These are phyloP conservation scores for Lactarius hengduanensis DNA, from an alignment of 768 basidiomycete species.

Conservation along the genomic window DNA sequence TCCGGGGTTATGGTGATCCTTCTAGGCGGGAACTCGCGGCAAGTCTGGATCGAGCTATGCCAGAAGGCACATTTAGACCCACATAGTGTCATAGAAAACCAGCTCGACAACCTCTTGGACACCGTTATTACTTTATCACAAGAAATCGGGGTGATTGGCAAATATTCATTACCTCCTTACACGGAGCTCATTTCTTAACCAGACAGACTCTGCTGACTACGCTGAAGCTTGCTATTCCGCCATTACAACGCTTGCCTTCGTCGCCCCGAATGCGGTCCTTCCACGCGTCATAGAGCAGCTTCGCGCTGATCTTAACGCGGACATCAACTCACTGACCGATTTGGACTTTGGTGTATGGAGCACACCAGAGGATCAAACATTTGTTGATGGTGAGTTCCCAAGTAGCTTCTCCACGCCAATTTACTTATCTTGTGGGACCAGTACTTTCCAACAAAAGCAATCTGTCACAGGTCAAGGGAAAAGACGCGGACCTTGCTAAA, in stretches of 20 bases:
- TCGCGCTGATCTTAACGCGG: conserved; percentile 59
- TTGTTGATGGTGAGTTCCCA: conserved; percentile 61
- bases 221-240: conserved; percentile 70
- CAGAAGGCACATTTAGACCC: conserved; percentile 72
- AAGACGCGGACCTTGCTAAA: conserved; percentile 83
- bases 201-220: conserved; percentile 15
- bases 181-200: conserved; percentile 4
- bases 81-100: conserved; percentile 49
- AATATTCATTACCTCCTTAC: conserved; percentile 37
- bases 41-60: conserved; percentile 79
- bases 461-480: conserved; percentile 65
- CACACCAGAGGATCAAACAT: conserved; percentile 79
- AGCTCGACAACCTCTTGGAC: conserved; percentile 48
- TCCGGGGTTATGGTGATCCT: not conserved
- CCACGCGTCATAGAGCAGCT: conserved; percentile 71
- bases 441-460: conserved; percentile 62
- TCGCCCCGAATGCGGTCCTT: conserved; percentile 67
- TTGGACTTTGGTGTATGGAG: conserved; percentile 82
- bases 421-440: conserved; percentile 31
- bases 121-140: conserved; percentile 14
- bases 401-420: not conserved
- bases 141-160: conserved; percentile 15
- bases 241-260: conserved; percentile 73
- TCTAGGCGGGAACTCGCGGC: conserved; percentile 50
- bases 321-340: conserved; percentile 60